Conservation (phyloP, 2,329 filamentous ascomycete species). For the Ceratocystis lukuohia region DNA sequence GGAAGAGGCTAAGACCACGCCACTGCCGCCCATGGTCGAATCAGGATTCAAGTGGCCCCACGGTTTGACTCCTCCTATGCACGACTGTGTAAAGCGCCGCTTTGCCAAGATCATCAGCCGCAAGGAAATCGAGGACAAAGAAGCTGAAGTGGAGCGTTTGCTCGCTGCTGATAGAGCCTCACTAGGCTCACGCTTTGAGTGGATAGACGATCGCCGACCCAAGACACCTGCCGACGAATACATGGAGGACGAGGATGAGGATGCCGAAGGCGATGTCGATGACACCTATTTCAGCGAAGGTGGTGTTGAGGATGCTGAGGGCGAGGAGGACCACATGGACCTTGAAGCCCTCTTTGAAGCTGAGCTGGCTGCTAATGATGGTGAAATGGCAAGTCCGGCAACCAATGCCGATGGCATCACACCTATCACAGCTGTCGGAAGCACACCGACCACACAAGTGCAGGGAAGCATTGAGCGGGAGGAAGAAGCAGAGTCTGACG, state of each 20-base stretch:
- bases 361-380: conserved; percentile 32
- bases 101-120: conserved; percentile 74
- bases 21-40: conserved; percentile 61
- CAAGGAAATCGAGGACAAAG: conserved; percentile 73
- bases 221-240: conserved; percentile 21
- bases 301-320: conserved; percentile 46
- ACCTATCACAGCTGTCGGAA: conserved; percentile 31
- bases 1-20: conserved; percentile 48
- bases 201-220: conserved; percentile 41
- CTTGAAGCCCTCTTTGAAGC: conserved; percentile 44
- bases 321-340: conserved; percentile 40
- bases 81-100: conserved; percentile 66
- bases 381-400: conserved; percentile 31
- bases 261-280: conserved; percentile 35
- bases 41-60: conserved; percentile 63
- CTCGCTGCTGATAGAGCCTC: conserved; percentile 55
- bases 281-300: conserved; percentile 35
- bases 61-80: conserved; percentile 77
- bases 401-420: conserved; percentile 34
- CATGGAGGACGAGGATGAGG: conserved; percentile 31
- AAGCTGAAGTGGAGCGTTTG: conserved; percentile 62
- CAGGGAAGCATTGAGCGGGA: conserved; percentile 37
- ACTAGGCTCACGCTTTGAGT: conserved; percentile 47
- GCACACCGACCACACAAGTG: conserved; percentile 32
- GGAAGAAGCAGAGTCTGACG: conserved; percentile 33